A percentile compares a stretch with the other conserved stretches of the same genome.
Evolutionary conservation across 768 basidiomycete species (phyloP).

Genomic region (Asterophora lycoperdoides): DNA sequence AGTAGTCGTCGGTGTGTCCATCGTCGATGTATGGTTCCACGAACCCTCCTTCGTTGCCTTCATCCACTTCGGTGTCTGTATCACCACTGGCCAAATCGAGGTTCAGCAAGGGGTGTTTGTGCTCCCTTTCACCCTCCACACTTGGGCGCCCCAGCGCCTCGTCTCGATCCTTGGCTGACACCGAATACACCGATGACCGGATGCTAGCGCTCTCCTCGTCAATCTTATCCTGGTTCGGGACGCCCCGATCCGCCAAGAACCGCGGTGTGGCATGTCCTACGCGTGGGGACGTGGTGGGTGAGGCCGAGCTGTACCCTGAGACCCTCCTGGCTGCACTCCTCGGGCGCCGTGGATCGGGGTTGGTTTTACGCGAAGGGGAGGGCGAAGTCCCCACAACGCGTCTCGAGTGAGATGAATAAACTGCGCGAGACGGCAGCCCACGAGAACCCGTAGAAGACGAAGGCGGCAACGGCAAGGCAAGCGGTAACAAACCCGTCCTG

Average conservation of each 20-base stretch:
- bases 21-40: constrained; percentile 11
- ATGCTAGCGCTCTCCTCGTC: constrained; percentile 1
- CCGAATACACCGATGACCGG: not conserved
- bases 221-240: constrained; percentile 2
- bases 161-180: not conserved
- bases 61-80: not conserved
- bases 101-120: not conserved
- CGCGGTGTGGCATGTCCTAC: not conserved
- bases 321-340: not conserved
- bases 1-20: constrained; percentile 14
- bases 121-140: not conserved
- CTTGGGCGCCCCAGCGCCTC: not conserved
- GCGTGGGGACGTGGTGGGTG: constrained; percentile 6
- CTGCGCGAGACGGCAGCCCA: too few relatives aligned
- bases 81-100: too few relatives aligned
- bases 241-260: not conserved
- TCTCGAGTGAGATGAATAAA: too few relatives aligned
- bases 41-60: not conserved
- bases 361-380: too few relatives aligned
- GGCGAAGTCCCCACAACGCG: too few relatives aligned
- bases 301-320: not conserved
- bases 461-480: too few relatives aligned
- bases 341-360: not conserved
- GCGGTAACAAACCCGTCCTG: too few relatives aligned
- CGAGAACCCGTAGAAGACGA: too few relatives aligned